These are phyloP conservation scores for Phaeotremella skinneri DNA, from an alignment of 768 basidiomycete species.

Conservation along the genomic window DNA sequence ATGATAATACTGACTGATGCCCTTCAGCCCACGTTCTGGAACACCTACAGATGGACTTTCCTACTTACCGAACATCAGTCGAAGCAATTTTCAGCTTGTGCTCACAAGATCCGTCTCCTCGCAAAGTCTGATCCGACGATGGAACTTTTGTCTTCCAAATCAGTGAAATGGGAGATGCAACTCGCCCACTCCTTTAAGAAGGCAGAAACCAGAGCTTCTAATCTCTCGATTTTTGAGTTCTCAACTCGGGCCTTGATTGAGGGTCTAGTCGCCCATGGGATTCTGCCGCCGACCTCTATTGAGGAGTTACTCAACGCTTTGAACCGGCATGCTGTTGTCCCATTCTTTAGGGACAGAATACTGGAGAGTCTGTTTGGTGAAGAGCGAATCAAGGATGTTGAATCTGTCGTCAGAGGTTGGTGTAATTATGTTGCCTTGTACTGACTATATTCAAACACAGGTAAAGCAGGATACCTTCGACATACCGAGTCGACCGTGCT, in stretches of 20 bases:
- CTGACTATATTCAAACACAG: constrained; percentile 11
- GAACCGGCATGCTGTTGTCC: constrained; percentile 14
- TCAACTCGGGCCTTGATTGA: constrained; percentile 42
- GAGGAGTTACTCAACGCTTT: constrained; percentile 19
- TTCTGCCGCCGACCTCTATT: constrained; percentile 34
- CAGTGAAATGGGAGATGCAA: not conserved
- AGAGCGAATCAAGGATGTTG: constrained; percentile 40
- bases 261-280: constrained; percentile 45
- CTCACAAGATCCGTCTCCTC: constrained; percentile 23
- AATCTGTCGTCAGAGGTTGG: constrained; percentile 35
- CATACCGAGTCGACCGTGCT: constrained; percentile 11
- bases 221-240: constrained; percentile 29
- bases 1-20: not conserved
- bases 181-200: not conserved
- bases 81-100: constrained; percentile 16
- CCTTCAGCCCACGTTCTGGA: constrained; percentile 41
- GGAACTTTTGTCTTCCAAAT: constrained; percentile 23
- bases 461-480: constrained; percentile 28
- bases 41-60: constrained; percentile 42
- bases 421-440: not conserved
- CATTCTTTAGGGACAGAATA: constrained; percentile 33
- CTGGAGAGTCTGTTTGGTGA: constrained; percentile 43
- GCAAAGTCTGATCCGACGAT: constrained; percentile 35
- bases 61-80: constrained; percentile 8
- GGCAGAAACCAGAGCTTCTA: constrained; percentile 7